A percentile compares a stretch with the other conserved stretches of the same genome.
Evolutionary conservation across 2,329 filamentous ascomycete genomes (phyloP).

Genomic region (Ophiostoma tasmaniense): DNA sequence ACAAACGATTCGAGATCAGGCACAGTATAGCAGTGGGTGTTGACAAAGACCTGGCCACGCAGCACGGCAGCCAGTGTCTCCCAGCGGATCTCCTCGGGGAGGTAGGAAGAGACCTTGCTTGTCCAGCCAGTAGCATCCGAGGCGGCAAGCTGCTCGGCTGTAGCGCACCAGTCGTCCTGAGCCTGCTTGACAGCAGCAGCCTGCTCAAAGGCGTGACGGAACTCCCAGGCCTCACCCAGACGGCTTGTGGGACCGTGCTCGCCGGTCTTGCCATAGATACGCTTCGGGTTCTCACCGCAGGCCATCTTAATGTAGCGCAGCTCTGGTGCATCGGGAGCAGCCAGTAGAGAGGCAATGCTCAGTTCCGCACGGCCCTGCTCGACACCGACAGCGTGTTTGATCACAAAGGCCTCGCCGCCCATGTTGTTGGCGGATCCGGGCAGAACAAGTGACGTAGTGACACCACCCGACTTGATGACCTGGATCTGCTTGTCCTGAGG

Average conservation of each 20-base stretch:
- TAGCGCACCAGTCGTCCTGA: constrained; percentile 61
- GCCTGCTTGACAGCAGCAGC: constrained; percentile 46
- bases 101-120: constrained; percentile 45
- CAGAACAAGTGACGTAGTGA: constrained; percentile 58
- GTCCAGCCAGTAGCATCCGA: constrained; percentile 50
- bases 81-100: constrained; percentile 55
- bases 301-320: constrained; percentile 67
- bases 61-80: constrained; percentile 55
- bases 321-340: constrained; percentile 56
- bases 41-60: constrained; percentile 59
- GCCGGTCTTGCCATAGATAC: constrained; percentile 48
- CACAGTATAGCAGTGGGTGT: constrained; percentile 64
- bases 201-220: constrained; percentile 59
- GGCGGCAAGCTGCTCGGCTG: constrained; percentile 41
- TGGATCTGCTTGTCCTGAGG: constrained; percentile 56
- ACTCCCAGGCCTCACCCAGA: constrained; percentile 61
- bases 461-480: constrained; percentile 64
- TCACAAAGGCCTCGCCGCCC: constrained; percentile 59
- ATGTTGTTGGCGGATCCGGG: constrained; percentile 67
- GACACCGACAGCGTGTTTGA: constrained; percentile 59
- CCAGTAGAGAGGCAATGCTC: constrained; percentile 54
- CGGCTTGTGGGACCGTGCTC: constrained; percentile 49
- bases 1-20: constrained; percentile 62
- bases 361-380: constrained; percentile 53
- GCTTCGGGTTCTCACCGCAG: constrained; percentile 62